A percentile compares a stretch with the other conserved stretches of the same genome.
Evolutionary conservation across 805 yeast species (phyloP).

Genomic region (Candida nitratophila): DNA sequence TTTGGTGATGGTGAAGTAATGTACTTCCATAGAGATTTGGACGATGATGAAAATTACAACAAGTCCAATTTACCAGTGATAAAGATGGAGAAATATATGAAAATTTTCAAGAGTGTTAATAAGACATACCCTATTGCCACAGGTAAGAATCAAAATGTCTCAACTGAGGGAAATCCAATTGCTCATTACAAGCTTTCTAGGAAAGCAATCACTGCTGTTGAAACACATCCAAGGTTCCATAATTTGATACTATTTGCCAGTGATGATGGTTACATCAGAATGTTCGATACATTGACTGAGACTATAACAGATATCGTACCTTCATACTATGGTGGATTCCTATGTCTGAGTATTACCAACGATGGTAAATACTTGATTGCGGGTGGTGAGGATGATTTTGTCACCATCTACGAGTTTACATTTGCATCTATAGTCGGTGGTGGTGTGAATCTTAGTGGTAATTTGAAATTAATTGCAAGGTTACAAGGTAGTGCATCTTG

Average conservation of each 20-base stretch:
- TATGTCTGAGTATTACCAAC: slow-evolving; percentile 39
- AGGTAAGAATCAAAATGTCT: not conserved
- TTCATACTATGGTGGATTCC: slow-evolving; percentile 60
- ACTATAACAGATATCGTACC: slow-evolving; percentile 46
- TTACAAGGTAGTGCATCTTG: slow-evolving; percentile 46
- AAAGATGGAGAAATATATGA: slow-evolving; percentile 29
- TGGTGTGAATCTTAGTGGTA: slow-evolving; percentile 1
- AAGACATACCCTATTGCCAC: not conserved
- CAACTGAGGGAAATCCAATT: slow-evolving; percentile 31
- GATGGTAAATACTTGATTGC: slow-evolving; percentile 40
- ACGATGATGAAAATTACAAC: slow-evolving; percentile 32
- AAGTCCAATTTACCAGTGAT: slow-evolving; percentile 9
- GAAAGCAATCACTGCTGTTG: slow-evolving; percentile 46
- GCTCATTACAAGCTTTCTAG: slow-evolving; percentile 60
- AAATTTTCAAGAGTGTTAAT: slow-evolving; percentile 15
- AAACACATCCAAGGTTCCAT: slow-evolving; percentile 33
- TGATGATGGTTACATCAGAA: slow-evolving; percentile 57
- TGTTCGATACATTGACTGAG: slow-evolving; percentile 44
- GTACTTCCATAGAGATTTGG: slow-evolving; percentile 43
- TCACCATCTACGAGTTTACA: slow-evolving; percentile 33
- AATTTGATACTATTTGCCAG: slow-evolving; percentile 44
- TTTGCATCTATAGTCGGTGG: slow-evolving; percentile 3
- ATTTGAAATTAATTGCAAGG: slow-evolving; percentile 21
- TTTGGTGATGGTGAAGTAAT: slow-evolving; percentile 57
- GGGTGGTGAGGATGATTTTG: slow-evolving; percentile 53